phyloP scores from a whole-genome alignment of 2,329 filamentous ascomycete species.

The Aureobasidium uvarum region DNA sequence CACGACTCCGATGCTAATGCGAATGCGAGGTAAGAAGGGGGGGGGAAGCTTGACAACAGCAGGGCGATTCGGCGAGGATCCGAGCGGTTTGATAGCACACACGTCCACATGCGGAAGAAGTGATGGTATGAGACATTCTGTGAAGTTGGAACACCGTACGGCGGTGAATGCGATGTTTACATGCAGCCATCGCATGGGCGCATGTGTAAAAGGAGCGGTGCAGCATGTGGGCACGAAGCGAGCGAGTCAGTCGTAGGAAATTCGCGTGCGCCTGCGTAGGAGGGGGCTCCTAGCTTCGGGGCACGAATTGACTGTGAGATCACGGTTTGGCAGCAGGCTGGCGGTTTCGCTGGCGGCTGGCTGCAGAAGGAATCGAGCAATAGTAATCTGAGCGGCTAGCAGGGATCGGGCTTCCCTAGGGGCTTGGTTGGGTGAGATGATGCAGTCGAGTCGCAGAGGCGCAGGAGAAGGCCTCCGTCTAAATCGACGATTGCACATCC shows the following conservation, averaged over 20 bases:
- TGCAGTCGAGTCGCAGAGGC: constrained; percentile 12
- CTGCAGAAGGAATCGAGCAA: constrained; percentile 4
- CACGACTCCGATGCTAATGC: not conserved
- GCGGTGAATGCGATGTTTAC: not conserved
- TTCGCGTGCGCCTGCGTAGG: not conserved
- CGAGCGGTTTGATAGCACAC: not conserved
- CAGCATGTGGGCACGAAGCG: not conserved
- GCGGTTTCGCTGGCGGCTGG: constrained; percentile 12
- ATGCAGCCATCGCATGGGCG: constrained; percentile 9
- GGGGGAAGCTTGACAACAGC: not conserved
- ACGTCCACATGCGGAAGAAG: not conserved
- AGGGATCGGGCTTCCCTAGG: constrained; percentile 15
- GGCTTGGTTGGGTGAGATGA: constrained; percentile 2
- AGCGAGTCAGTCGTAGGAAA: constrained; percentile 8
- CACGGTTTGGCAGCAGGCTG: not conserved
- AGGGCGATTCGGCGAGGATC: not conserved
- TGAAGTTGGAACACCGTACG: not conserved
- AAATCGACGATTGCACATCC: constrained; percentile 21
- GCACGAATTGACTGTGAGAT: not conserved
- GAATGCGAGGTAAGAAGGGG: not conserved
- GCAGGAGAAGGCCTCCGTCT: not conserved
- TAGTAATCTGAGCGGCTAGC: constrained; percentile 2
- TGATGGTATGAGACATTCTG: not conserved
- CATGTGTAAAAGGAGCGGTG: not conserved
- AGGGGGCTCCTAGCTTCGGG: constrained; percentile 1